A percentile compares a stretch with the other conserved stretches of the same genome.
These are phyloP conservation scores for Kodamaea sagamina DNA, from an alignment of 805 yeast genomes.

Conservation along the genomic window DNA sequence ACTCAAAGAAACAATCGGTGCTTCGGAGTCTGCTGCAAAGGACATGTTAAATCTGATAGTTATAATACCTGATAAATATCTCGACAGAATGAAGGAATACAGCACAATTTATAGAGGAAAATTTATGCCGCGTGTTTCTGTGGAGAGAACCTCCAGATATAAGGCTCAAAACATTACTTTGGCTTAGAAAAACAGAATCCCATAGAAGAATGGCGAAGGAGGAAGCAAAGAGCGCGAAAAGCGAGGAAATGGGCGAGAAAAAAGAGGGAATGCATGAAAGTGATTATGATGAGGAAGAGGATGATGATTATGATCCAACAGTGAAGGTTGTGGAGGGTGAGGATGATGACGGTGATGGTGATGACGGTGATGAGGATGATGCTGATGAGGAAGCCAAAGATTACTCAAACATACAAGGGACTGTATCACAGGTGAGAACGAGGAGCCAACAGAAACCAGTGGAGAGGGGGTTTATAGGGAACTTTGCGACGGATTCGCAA, in stretches of 20 bases:
- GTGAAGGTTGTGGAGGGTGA: slow-evolving; percentile 20
- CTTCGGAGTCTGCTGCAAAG: slow-evolving; percentile 40
- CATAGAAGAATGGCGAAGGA: background rate
- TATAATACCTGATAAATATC: too few species aligned
- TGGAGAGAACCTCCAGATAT: slow-evolving; percentile 1
- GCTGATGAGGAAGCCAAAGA: slow-evolving; percentile 26
- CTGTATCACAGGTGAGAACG: slow-evolving; percentile 63
- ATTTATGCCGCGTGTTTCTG: slow-evolving; percentile 8
- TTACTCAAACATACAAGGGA: slow-evolving; percentile 56
- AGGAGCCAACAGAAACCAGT: slow-evolving; percentile 48
- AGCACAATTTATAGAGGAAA: too few species aligned
- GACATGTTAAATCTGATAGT: background rate
- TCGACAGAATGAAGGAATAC: too few species aligned
- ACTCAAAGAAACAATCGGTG: slow-evolving; percentile 49
- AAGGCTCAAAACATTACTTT: slow-evolving; percentile 2
- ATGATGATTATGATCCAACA: slow-evolving; percentile 34
- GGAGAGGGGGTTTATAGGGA: slow-evolving; percentile 13
- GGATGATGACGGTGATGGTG: slow-evolving; percentile 26
- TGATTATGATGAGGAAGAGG: slow-evolving; percentile 36
- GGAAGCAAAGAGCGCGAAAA: background rate
- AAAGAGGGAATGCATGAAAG: background rate
- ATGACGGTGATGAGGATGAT: slow-evolving; percentile 30
- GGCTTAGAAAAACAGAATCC: slow-evolving; percentile 1
- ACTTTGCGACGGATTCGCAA: slow-evolving; percentile 21
- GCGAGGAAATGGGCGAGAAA: background rate